Percentiles rank a stretch among this genome's conserved stretches.
These are phyloP conservation scores for Agroathelia rolfsii DNA, from an alignment of 1,284 basidiomycete genomes.

Conservation along the genomic window DNA sequence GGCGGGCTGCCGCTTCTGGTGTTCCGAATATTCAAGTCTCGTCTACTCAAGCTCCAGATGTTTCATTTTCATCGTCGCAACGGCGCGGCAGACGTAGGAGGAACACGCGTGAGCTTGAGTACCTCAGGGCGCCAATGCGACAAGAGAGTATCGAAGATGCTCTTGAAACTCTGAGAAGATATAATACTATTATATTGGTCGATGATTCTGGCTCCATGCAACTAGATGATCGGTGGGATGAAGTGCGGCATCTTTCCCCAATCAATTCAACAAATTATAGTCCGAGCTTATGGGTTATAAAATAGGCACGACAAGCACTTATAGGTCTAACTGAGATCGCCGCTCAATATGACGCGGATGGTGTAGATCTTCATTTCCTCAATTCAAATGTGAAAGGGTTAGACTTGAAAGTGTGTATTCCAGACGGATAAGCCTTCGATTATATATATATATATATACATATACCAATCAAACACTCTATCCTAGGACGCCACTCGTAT, in stretches of 20 bases:
- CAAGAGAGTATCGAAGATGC: slow-evolving; percentile 19
- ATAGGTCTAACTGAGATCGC: slow-evolving; percentile 32
- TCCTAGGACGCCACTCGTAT: slow-evolving; percentile 23
- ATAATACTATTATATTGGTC: slow-evolving; percentile 43
- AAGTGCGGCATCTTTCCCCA: slow-evolving; percentile 1
- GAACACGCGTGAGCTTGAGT: slow-evolving; percentile 11
- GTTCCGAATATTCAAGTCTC: too few relatives aligned
- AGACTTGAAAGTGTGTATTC: slow-evolving; percentile 28
- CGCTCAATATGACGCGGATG: slow-evolving; percentile 34
- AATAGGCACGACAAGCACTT: slow-evolving; percentile 35
- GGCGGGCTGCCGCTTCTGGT: too few relatives aligned
- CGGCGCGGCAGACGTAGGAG: too few relatives aligned
- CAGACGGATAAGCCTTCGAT: too few relatives aligned
- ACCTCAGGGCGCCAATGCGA: slow-evolving; percentile 17
- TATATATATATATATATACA: too few relatives aligned
- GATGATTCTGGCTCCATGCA: slow-evolving; percentile 54
- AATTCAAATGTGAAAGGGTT: slow-evolving; percentile 24
- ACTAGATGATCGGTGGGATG: slow-evolving; percentile 27
- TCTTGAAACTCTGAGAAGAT: slow-evolving; percentile 24
- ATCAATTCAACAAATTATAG: slow-evolving; percentile 1
- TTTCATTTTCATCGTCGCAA: too few relatives aligned
- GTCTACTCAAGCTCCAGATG: too few relatives aligned
- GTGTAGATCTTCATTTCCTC: slow-evolving; percentile 42
- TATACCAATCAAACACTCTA: too few relatives aligned
- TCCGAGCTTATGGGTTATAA: slow-evolving; percentile 7